phyloP scores from a whole-genome alignment of 805 yeast genomes.

The Cyberlindnera euphorbiae region DNA sequence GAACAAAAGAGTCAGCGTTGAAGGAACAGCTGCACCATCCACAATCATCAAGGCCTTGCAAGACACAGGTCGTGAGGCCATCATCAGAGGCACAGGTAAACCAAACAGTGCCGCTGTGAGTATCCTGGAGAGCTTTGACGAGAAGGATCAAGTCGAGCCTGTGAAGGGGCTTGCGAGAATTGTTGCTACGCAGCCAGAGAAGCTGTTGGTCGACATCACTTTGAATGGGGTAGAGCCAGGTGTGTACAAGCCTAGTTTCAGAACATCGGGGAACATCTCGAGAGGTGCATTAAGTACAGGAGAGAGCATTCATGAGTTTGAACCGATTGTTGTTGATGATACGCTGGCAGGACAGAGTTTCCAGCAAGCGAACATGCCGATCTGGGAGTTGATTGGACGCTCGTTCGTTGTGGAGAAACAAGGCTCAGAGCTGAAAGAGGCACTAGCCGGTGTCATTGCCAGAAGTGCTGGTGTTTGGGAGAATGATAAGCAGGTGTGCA shows the following conservation, averaged over 20 bases:
- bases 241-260: constrained; percentile 62
- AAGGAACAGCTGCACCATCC: constrained; percentile 75
- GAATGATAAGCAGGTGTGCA: constrained; percentile 87
- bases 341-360: constrained; percentile 42
- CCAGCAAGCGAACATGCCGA: constrained; percentile 38
- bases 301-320: constrained; percentile 32
- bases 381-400: constrained; percentile 68
- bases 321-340: constrained; percentile 31
- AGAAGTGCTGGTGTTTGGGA: constrained; percentile 98
- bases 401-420: constrained; percentile 33
- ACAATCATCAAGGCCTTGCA: constrained; percentile 63
- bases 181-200: constrained; percentile 53
- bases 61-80: constrained; percentile 78
- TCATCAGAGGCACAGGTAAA: constrained; percentile 85
- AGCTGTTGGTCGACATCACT: constrained; percentile 71
- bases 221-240: constrained; percentile 66
- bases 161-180: constrained; percentile 87
- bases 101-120: constrained; percentile 90
- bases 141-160: constrained; percentile 35
- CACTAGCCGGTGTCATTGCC: constrained; percentile 83
- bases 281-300: constrained; percentile 70
- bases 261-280: constrained; percentile 72
- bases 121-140: constrained; percentile 70
- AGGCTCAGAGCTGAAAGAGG: constrained; percentile 26
- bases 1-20: constrained; percentile 59